These are phyloP conservation scores for Marchantia polymorpha DNA, from an alignment of 225 moss, liverwort and hornwort genomes.

Conservation along the genomic window DNA sequence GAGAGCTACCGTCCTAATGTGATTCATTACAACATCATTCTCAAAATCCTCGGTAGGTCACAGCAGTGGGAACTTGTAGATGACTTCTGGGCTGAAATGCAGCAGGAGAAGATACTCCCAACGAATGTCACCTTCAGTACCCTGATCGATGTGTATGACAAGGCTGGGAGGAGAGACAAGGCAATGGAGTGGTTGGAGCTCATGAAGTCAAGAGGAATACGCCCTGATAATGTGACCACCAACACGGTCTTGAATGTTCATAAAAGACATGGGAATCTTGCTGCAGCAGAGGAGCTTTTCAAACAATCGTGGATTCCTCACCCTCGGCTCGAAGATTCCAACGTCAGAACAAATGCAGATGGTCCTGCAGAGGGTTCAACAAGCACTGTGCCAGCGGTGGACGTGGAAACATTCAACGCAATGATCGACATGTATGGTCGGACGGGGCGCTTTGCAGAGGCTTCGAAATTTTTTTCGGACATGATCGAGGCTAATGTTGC, in stretches of 20 bases:
- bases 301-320: slow-evolving; percentile 24
- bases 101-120: slow-evolving; percentile 36
- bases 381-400: slow-evolving; percentile 3
- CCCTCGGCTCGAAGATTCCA: neutral
- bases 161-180: slow-evolving; percentile 60
- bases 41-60: slow-evolving; percentile 74
- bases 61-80: slow-evolving; percentile 61
- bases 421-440: slow-evolving; percentile 87
- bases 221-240: slow-evolving; percentile 70
- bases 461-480: slow-evolving; percentile 65
- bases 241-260: slow-evolving; percentile 62
- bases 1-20: slow-evolving; percentile 60
- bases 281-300: slow-evolving; percentile 58
- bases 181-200: slow-evolving; percentile 71
- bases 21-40: slow-evolving; percentile 75
- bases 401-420: slow-evolving; percentile 73
- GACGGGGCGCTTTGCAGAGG: slow-evolving; percentile 63
- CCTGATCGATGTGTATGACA: slow-evolving; percentile 68
- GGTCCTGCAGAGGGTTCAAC: neutral
- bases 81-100: slow-evolving; percentile 66
- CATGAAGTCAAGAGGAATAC: slow-evolving; percentile 57
- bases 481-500: slow-evolving; percentile 64
- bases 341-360: neutral
- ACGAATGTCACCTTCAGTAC: slow-evolving; percentile 78
- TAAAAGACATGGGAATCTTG: slow-evolving; percentile 63